Evolutionary conservation across 805 yeast genomes (phyloP).

Genomic region (Hanseniaspora taiwanica): DNA sequence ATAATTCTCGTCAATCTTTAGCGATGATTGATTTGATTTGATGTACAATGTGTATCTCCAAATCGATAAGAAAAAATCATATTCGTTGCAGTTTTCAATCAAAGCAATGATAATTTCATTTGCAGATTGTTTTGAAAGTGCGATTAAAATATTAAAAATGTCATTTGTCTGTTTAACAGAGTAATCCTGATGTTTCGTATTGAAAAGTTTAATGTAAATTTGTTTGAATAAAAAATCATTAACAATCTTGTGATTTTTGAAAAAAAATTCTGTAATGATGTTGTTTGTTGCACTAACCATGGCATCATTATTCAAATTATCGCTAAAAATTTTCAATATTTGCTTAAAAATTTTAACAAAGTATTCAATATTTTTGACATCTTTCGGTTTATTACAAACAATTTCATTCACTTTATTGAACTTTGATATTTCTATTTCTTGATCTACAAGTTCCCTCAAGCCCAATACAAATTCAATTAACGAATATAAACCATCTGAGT

Average conservation of each 20-base stretch:
- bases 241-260: constrained; percentile 35
- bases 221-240: constrained; percentile 44
- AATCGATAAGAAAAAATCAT: constrained; percentile 20
- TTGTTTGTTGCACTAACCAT: constrained; percentile 44
- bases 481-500: constrained; percentile 53
- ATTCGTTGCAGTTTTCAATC: constrained; percentile 8
- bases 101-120: constrained; percentile 24
- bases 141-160: constrained; percentile 48
- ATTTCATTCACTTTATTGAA: constrained; percentile 55
- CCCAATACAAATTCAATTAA: constrained; percentile 70
- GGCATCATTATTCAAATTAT: constrained; percentile 46
- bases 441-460: constrained; percentile 49
- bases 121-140: constrained; percentile 38
- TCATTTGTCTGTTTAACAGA: constrained; percentile 43
- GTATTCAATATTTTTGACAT: constrained; percentile 35
- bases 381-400: constrained; percentile 48
- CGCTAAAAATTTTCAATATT: constrained; percentile 38
- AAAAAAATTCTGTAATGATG: constrained; percentile 38
- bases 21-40: constrained; percentile 16
- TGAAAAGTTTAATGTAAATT: constrained; percentile 32
- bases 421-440: constrained; percentile 47
- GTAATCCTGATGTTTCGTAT: constrained; percentile 23
- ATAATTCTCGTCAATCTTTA: constrained; percentile 14
- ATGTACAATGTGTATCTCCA: constrained; percentile 28
- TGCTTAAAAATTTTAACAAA: constrained; percentile 51